Percentiles rank a stretch among this genome's conserved stretches.
phyloP scores from a whole-genome alignment of 768 basidiomycete genomes.

The Sistotremastrum suecicum region DNA sequence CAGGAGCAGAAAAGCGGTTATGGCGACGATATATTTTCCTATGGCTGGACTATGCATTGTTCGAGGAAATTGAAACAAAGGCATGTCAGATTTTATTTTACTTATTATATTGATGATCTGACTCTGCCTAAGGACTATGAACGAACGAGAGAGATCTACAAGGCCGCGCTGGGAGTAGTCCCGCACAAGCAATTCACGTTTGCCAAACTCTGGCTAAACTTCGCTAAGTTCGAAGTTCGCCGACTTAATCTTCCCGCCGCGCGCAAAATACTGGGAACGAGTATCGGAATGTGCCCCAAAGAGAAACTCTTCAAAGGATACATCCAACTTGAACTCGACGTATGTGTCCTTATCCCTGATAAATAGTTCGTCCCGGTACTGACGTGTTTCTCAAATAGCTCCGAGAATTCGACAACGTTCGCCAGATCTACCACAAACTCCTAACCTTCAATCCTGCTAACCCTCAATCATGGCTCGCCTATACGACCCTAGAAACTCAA shows the following conservation, averaged over 20 bases:
- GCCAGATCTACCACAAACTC: slow-evolving; percentile 86
- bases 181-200: slow-evolving; percentile 98
- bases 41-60: slow-evolving; percentile 91
- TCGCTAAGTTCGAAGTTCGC: slow-evolving; percentile 84
- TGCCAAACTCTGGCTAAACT: slow-evolving; percentile 90
- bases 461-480: slow-evolving; percentile 92
- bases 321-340: slow-evolving; percentile 85
- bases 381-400: slow-evolving; percentile 30
- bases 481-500: slow-evolving; percentile 79
- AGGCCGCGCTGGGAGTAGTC: slow-evolving; percentile 75
- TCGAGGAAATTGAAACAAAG: slow-evolving; percentile 94
- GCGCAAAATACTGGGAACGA: slow-evolving; percentile 77
- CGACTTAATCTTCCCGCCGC: slow-evolving; percentile 70
- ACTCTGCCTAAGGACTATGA: slow-evolving; percentile 48
- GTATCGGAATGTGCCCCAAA: slow-evolving; percentile 93
- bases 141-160: slow-evolving; percentile 83
- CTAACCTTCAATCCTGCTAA: slow-evolving; percentile 87
- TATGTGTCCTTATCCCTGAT: slow-evolving; percentile 19
- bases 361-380: slow-evolving; percentile 1
- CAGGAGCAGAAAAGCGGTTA: slow-evolving; percentile 83
- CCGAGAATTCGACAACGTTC: slow-evolving; percentile 89
- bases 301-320: slow-evolving; percentile 93
- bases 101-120: no score
- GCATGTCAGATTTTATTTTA: slow-evolving; percentile 22
- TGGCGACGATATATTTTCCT: slow-evolving; percentile 85